Evolutionary conservation across 768 basidiomycete genomes (phyloP).

Genomic region (Naematelia aurantialba): DNA sequence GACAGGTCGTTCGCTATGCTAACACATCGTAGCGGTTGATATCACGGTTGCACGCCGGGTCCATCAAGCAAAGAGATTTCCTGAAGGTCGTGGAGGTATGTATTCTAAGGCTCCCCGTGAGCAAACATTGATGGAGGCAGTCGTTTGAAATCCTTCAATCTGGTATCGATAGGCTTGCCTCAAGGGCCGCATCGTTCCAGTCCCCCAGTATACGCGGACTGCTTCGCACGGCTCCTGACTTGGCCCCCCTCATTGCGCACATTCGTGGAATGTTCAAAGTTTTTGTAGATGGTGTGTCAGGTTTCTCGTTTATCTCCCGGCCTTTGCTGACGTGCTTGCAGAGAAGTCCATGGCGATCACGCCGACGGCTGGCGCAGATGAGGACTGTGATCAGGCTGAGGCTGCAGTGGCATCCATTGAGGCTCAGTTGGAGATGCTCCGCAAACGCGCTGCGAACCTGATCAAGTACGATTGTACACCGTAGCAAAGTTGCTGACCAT

Average conservation of each 20-base stretch:
- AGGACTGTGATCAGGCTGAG: conserved; percentile 73
- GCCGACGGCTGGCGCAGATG: conserved; percentile 80
- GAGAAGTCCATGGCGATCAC: conserved; percentile 57
- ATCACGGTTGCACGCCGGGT: conserved; percentile 90
- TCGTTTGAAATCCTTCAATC: conserved; percentile 66
- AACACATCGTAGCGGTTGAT: conserved; percentile 72
- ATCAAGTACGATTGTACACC: not conserved
- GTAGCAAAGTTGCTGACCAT: conserved; percentile 21
- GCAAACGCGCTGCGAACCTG: conserved; percentile 39
- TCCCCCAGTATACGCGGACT: conserved; percentile 72
- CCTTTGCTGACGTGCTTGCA: conserved; percentile 1
- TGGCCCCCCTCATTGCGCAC: conserved; percentile 66
- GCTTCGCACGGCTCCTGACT: conserved; percentile 74
- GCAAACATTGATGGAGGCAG: conserved; percentile 3
- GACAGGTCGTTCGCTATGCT: conserved; percentile 5
- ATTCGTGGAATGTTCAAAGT: conserved; percentile 67
- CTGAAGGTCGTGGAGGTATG: conserved; percentile 71
- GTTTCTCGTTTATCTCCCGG: not conserved
- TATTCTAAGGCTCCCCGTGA: conserved; percentile 1
- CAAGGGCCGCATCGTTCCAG: conserved; percentile 67
- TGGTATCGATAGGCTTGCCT: conserved; percentile 62
- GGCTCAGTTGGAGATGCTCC: conserved; percentile 62
- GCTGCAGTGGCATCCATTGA: conserved; percentile 69
- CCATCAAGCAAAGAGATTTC: conserved; percentile 82
- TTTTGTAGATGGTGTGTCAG: conserved; percentile 37